Conservation (phyloP, 2,329 filamentous ascomycete species). For the Lachnellula subtilissima region DNA sequence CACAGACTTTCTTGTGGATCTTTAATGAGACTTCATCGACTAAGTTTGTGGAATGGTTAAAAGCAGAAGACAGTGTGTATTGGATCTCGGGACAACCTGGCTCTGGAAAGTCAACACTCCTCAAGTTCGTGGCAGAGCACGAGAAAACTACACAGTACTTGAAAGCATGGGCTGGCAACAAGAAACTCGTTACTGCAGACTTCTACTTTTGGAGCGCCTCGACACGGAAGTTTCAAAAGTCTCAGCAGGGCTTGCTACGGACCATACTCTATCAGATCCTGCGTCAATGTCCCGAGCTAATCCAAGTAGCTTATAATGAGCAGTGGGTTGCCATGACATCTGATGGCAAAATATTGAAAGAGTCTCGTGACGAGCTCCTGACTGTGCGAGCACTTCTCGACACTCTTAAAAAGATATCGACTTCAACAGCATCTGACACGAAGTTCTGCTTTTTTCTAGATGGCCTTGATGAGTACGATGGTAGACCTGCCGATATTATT, state of each 20-base stretch:
- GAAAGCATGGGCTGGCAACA: conserved; percentile 25
- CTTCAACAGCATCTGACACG: not conserved
- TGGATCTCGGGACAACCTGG: conserved; percentile 16
- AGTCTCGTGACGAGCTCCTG: not conserved
- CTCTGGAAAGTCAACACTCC: conserved; percentile 20
- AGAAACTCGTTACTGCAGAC: conserved; percentile 28
- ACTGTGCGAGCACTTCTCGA: not conserved
- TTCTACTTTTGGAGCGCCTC: conserved; percentile 45
- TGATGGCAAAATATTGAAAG: not conserved
- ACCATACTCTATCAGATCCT: not conserved
- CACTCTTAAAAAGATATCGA: not conserved
- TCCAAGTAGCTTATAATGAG: not conserved
- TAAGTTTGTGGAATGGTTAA: conserved; percentile 6
- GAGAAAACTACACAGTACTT: conserved; percentile 7
- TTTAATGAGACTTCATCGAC: not conserved
- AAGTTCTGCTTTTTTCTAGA: conserved; percentile 1
- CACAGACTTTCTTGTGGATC: conserved; percentile 4
- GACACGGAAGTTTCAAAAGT: conserved; percentile 18
- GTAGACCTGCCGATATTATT: conserved; percentile 6
- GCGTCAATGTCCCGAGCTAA: not conserved
- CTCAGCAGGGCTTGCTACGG: not conserved
- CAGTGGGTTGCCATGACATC: not conserved
- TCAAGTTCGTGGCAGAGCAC: conserved; percentile 14
- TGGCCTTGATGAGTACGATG: conserved; percentile 6
- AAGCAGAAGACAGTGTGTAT: not conserved